phyloP scores from a whole-genome alignment of 345 rosid species.

The Cardamine occulta region DNA sequence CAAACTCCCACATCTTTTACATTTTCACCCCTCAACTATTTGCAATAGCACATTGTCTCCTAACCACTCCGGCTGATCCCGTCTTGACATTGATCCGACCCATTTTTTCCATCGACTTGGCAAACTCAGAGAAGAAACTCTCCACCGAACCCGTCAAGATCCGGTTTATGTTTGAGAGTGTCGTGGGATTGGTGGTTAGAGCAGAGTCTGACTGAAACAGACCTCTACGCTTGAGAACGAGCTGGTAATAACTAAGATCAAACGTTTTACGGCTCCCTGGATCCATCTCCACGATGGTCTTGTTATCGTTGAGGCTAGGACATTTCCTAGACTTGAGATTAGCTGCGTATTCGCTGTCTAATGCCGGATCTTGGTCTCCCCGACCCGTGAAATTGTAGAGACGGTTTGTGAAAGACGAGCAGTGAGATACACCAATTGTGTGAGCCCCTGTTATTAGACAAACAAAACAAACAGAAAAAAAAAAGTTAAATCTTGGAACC shows the following conservation, averaged over 20 bases:
- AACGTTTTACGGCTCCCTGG: slow-evolving; percentile 82
- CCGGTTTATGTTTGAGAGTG: slow-evolving; percentile 53
- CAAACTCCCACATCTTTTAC: slow-evolving; percentile 9
- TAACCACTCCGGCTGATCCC: slow-evolving; percentile 67
- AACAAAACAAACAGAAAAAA: too few relatives aligned
- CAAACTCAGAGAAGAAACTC: slow-evolving; percentile 67
- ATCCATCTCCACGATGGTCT: slow-evolving; percentile 78
- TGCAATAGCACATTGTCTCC: slow-evolving; percentile 68
- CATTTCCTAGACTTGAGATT: slow-evolving; percentile 78
- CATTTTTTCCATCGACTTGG: slow-evolving; percentile 78
- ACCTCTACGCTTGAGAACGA: slow-evolving; percentile 70
- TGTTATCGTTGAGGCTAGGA: slow-evolving; percentile 58
- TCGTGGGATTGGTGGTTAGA: slow-evolving; percentile 58
- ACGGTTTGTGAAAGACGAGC: slow-evolving; percentile 61
- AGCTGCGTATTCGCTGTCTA: slow-evolving; percentile 73
- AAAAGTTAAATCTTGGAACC: not conserved
- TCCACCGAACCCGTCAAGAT: slow-evolving; percentile 54
- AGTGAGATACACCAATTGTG: slow-evolving; percentile 77
- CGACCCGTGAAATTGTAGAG: slow-evolving; percentile 78
- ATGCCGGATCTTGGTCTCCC: slow-evolving; percentile 71
- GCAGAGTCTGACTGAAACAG: slow-evolving; percentile 79
- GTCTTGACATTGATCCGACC: slow-evolving; percentile 66
- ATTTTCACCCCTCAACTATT: slow-evolving; percentile 47
- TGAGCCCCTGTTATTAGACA: slow-evolving; percentile 62
- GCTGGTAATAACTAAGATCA: slow-evolving; percentile 68